Evolutionary conservation across 441 rosid species (phyloP), one percentile per base, ranked within the genome.

Genomic region (Biscutella laevigata): DNA sequence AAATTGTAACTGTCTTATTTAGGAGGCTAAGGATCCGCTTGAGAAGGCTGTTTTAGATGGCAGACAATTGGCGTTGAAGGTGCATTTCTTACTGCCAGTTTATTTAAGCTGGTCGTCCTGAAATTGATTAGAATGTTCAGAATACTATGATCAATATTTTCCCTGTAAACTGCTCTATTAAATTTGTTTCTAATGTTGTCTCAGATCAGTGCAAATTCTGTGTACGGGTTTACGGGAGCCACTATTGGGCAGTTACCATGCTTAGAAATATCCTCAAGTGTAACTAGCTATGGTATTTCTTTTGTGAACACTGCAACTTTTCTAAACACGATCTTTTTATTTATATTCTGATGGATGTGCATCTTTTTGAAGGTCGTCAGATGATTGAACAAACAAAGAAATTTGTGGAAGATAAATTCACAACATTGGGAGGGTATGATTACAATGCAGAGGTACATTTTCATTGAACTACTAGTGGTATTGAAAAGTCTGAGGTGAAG

Each of bases 1-100:
- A 28, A 55, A 45, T 16, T 59, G 51, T 34, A 35, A 49, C 45
- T 71, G 19, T 61, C 52, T 64, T 43, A 60, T 71, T 62, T 64
- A 94, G 99, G 95, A 83, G 66, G 99, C 95, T 20, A 86, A 81
- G 74, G 99, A 94, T 74, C 99, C 99, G 10, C 82, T 88, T 50
- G 99, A 77, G 77, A 88, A 74, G 77, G 99, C 97, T 59, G 99
- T 94, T 70, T 66, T 94, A 61, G 99, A 94, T 78, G 97, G 99
- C 43, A 80, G 99, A 43, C 97, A 89, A 62, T 77, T 94, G 70
- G 99, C 97, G 25, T 65, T 94, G 71, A 94, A 94, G 95, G 97
- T 82, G 63, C 52, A 53, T 41, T 44, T 59, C 25, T 43, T 53
- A 46, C 35, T 54, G 22, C 29, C 56, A 25, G 35, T 26, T 49